Percentiles rank a stretch among this genome's conserved stretches.
Conservation (phyloP, 768 basidiomycete species). For the Amanita molliuscula region DNA sequence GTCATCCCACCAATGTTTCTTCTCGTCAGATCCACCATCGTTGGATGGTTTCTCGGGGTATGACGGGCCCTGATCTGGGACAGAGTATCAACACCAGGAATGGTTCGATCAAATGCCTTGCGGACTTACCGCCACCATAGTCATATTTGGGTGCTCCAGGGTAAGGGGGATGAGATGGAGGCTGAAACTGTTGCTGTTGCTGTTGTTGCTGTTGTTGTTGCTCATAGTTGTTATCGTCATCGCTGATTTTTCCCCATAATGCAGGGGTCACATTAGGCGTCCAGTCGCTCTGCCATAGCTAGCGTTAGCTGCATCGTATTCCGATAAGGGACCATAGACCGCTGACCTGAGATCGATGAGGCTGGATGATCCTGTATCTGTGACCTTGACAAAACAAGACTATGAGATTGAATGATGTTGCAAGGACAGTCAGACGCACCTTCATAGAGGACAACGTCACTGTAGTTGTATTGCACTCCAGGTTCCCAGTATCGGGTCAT, state of each 20-base stretch:
- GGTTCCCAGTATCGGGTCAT: slow-evolving; percentile 40
- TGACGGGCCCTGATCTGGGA: slow-evolving; percentile 11
- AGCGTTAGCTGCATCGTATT: background rate
- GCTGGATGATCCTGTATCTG: slow-evolving; percentile 61
- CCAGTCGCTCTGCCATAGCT: slow-evolving; percentile 48
- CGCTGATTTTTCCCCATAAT: slow-evolving; percentile 51
- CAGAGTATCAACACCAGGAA: background rate
- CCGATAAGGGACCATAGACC: background rate
- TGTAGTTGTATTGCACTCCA: slow-evolving; percentile 45
- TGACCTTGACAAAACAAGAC: slow-evolving; percentile 25
- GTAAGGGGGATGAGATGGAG: slow-evolving; percentile 10
- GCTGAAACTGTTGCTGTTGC: slow-evolving; percentile 19
- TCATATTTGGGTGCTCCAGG: slow-evolving; percentile 7
- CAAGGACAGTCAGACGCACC: slow-evolving; percentile 22
- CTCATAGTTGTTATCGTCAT: slow-evolving; percentile 9
- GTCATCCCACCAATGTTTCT: slow-evolving; percentile 45
- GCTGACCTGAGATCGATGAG: slow-evolving; percentile 57
- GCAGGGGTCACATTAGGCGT: slow-evolving; percentile 50
- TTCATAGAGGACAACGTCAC: slow-evolving; percentile 45
- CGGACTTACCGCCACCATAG: slow-evolving; percentile 5
- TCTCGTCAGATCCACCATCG: slow-evolving; percentile 17
- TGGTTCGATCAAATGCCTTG: background rate
- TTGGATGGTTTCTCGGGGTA: slow-evolving; percentile 9
- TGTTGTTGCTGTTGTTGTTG: slow-evolving; percentile 13
- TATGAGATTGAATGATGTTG: background rate